Evolutionary conservation across 257 asterid species (phyloP), one percentile per base, ranked within the genome.

Genomic region (Anisodus acutangulus): DNA sequence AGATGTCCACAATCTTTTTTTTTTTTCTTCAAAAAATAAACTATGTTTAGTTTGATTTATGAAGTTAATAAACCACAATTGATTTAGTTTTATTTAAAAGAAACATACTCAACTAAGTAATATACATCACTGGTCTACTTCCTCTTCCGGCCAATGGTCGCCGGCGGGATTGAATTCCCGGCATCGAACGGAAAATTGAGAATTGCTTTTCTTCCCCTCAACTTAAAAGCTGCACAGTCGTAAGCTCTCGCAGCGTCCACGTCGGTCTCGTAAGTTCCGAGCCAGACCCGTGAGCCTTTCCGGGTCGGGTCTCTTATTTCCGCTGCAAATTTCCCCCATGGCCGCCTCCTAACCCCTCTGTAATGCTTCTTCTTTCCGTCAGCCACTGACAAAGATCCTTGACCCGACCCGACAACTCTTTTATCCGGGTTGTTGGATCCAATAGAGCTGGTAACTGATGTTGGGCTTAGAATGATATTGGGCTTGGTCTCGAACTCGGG

Each of bases 321-420:
- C 37, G 97, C 97, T 0, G 98, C 98, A n/a, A 82, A 94, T 71
- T 92, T 93, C 16, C 97, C 98, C 98, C 98, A 93, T 31, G 98
- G 97, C 84, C 97, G 86, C 89, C 90, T 88, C 87, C 97, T 85
- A 3, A 94, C 98, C 5, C 98, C 98, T 85, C 97, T 85, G 86
- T 86, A 93, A 2, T 59, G 87, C 90, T 87, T 90, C 49, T 82
- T 80, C 81, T 45, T 84, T 31, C 88, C 62, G 12, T 3, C 22
- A n/a, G 57, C 43, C 10, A 17, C 4, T 10, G 45, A 2, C 8
- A 45, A 16, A 22, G 84, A 62, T 47, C 76, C 82, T 19, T 19
- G 41, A 47, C 5, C 41, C 57, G 60, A 22, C 62, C 72, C 84
- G 45, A 17, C 53, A 68, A 16, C 60, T 7, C n/a, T 66, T 9